These are phyloP conservation scores for Coemansia sp. DNA, from an alignment of 192 early-diverging fungal genomes.

Conservation along the genomic window DNA sequence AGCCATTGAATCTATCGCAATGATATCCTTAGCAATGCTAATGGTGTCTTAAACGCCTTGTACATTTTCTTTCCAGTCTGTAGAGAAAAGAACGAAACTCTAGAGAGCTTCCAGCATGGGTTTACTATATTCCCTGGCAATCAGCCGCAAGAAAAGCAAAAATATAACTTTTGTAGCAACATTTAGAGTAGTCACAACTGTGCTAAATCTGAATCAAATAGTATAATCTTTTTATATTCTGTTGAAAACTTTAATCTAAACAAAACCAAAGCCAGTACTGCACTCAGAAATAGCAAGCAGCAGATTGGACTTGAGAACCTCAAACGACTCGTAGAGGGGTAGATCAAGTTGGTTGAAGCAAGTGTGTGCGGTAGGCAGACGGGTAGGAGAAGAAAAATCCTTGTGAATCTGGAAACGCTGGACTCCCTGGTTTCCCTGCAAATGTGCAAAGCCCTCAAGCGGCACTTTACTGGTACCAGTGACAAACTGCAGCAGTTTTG, in stretches of 20 bases:
- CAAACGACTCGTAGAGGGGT: slow-evolving; percentile 90
- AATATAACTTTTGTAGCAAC: no score
- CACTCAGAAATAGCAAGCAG: slow-evolving; percentile 90
- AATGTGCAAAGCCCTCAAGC: slow-evolving; percentile 87
- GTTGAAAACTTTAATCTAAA: slow-evolving; percentile 30
- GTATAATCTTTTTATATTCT: not conserved
- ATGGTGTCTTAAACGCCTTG: not conserved
- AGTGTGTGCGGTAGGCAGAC: slow-evolving; percentile 96
- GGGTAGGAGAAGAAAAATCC: slow-evolving; percentile 79
- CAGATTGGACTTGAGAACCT: slow-evolving; percentile 75
- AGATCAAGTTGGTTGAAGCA: slow-evolving; percentile 99
- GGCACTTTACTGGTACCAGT: slow-evolving; percentile 98
- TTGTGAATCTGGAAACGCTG: slow-evolving; percentile 99
- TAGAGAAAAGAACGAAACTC: no score
- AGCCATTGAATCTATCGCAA: no score
- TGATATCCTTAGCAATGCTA: not conserved
- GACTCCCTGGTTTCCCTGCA: slow-evolving; percentile 91
- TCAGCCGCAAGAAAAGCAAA: no score
- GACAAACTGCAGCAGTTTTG: slow-evolving; percentile 96
- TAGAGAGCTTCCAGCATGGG: no score
- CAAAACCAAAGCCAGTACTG: slow-evolving; percentile 88
- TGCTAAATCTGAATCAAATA: not conserved
- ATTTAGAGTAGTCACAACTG: not conserved
- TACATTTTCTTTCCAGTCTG: not conserved
- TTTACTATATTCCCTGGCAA: no score